Evolutionary conservation across 129 eudicot genomes (phyloP).

Genomic region (Chrysanthemum seticuspe): DNA sequence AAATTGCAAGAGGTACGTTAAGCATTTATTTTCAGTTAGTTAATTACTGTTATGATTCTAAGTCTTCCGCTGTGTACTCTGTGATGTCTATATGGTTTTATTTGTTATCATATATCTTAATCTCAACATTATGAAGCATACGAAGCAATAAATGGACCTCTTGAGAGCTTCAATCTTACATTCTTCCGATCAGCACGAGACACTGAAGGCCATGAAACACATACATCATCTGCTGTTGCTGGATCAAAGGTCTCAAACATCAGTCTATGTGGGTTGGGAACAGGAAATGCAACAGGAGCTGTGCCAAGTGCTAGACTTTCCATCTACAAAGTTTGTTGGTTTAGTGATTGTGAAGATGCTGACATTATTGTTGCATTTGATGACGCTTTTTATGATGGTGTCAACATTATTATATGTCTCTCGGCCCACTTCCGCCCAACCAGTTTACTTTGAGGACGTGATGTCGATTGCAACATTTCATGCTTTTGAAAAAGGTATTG

Average conservation of each 20-base stretch:
- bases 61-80: too few relatives aligned
- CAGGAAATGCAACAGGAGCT: constrained; percentile 62
- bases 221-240: constrained; percentile 60
- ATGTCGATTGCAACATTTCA: constrained; percentile 53
- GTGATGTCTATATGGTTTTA: too few relatives aligned
- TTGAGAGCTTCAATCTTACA: constrained; percentile 33
- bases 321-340: constrained; percentile 75
- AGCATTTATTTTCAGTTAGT: too few relatives aligned
- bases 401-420: constrained; percentile 55
- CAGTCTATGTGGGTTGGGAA: constrained; percentile 43
- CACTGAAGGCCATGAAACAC: constrained; percentile 60
- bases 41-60: too few relatives aligned
- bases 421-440: constrained; percentile 55
- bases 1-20: too few relatives aligned
- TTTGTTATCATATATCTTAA: too few relatives aligned
- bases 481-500: constrained; percentile 57
- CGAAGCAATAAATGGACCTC: constrained; percentile 44
- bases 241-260: constrained; percentile 49
- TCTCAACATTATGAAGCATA: too few relatives aligned
- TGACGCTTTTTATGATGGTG: constrained; percentile 61
- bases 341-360: constrained; percentile 43
- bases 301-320: constrained; percentile 64
- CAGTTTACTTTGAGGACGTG: constrained; percentile 40
- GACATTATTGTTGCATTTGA: constrained; percentile 57
- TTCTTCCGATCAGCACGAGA: constrained; percentile 61